A percentile compares a stretch with the other conserved stretches of the same genome.
Conservation (phyloP, 2,329 filamentous ascomycete genomes). For the Cadophora sp. region DNA sequence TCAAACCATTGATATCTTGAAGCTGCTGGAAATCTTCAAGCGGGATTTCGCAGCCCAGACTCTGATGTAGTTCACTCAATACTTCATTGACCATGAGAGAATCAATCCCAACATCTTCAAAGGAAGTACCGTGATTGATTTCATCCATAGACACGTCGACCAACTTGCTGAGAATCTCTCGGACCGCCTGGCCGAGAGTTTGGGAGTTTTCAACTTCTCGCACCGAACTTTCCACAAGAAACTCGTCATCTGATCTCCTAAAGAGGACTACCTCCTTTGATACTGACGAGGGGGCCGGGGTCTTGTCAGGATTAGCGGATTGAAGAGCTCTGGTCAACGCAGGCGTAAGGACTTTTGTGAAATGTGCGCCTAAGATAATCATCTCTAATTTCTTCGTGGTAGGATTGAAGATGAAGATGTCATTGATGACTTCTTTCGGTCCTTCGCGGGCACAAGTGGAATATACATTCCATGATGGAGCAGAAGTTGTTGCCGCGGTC, state of each 20-base stretch:
- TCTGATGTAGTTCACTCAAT: conserved; percentile 1
- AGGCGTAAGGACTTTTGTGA: neutral
- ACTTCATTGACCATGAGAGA: conserved; percentile 50
- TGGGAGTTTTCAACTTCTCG: neutral
- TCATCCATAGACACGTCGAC: conserved; percentile 37
- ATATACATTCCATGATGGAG: conserved; percentile 6
- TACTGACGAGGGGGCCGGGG: neutral
- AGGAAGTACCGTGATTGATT: conserved; percentile 46
- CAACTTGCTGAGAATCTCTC: conserved; percentile 1
- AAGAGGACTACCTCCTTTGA: neutral
- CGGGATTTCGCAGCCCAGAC: conserved; percentile 2
- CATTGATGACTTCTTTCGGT: neutral
- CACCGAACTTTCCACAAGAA: neutral
- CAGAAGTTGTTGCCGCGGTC: neutral
- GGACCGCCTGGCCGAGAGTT: neutral
- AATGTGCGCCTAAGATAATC: neutral
- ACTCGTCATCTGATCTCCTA: neutral
- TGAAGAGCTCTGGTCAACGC: neutral
- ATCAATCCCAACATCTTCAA: conserved; percentile 57
- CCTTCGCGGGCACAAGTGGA: conserved; percentile 5
- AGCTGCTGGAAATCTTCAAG: conserved; percentile 3
- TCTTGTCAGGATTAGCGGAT: conserved; percentile 1
- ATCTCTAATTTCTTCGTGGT: neutral
- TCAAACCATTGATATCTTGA: conserved; percentile 2
- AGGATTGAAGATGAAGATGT: conserved; percentile 1